Percentiles rank a stretch among this genome's conserved stretches.
Conservation (phyloP, 1,284 basidiomycete species). For the Cutaneotrichosporon dermatis region DNA sequence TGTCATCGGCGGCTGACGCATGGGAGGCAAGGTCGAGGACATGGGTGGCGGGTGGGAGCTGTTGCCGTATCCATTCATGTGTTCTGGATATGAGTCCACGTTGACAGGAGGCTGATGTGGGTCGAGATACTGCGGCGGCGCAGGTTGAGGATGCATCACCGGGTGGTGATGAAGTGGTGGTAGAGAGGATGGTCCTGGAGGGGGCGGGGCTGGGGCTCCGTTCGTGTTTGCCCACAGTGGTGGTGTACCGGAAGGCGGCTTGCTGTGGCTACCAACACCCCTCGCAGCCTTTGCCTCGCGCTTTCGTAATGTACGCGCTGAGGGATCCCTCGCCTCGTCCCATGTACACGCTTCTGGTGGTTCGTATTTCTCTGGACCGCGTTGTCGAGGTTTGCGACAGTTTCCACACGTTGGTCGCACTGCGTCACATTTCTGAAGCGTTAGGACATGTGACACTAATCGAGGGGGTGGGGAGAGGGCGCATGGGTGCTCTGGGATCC, state of each 20-base stretch:
- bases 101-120: no score
- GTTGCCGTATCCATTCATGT: no score
- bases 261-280: background rate
- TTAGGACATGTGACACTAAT: background rate
- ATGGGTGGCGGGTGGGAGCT: no score
- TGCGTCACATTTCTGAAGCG: slow-evolving; percentile 43
- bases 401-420: slow-evolving; percentile 39
- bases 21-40: no score
- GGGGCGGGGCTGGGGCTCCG: background rate
- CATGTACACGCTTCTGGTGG: slow-evolving; percentile 35
- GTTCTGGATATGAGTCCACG: no score
- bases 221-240: background rate
- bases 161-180: no score
- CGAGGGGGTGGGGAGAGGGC: no score
- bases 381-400: slow-evolving; percentile 34
- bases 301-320: slow-evolving; percentile 27
- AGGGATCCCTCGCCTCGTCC: slow-evolving; percentile 37
- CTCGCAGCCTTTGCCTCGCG: slow-evolving; percentile 22
- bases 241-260: background rate
- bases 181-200: no score
- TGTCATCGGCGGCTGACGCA: no score
- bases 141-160: no score
- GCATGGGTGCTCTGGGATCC: no score
- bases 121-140: no score
- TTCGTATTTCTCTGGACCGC: slow-evolving; percentile 24